phyloP scores from a whole-genome alignment of 495 filamentous ascomycete genomes.

The Lineolata rhizophorae region DNA sequence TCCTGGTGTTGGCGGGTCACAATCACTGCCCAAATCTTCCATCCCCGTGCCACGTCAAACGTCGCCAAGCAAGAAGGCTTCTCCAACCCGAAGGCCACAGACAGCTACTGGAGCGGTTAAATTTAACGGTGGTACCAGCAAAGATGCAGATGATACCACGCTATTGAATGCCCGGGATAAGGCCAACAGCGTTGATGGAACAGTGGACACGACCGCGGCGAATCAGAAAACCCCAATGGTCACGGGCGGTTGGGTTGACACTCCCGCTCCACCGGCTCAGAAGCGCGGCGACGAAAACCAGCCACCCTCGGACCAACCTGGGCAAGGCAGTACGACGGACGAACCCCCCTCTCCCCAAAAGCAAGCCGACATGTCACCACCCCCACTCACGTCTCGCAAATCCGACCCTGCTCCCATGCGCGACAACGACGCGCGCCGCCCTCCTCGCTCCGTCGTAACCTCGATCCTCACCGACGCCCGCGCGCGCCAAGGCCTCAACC shows the following conservation, averaged over 20 bases:
- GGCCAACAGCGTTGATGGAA: no score
- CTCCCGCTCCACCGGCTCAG: slow-evolving; percentile 8
- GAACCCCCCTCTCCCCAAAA: slow-evolving; percentile 1
- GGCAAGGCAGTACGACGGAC: neutral
- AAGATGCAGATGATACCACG: no score
- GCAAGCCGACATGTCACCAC: slow-evolving; percentile 1
- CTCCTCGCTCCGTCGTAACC: slow-evolving; percentile 16
- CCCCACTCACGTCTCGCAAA: neutral
- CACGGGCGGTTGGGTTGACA: slow-evolving; percentile 26
- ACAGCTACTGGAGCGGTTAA: no score
- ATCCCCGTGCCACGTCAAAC: no score
- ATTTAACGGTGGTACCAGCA: no score
- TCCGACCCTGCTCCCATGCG: neutral
- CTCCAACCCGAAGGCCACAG: no score
- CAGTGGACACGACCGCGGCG: no score
- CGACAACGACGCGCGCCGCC: slow-evolving; percentile 1
- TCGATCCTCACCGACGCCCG: slow-evolving; percentile 31
- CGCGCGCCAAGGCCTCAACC: slow-evolving; percentile 5
- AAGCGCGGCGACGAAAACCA: slow-evolving; percentile 1
- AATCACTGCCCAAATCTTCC: no score
- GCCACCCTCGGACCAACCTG: no score
- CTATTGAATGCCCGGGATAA: no score
- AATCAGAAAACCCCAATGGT: slow-evolving; percentile 21
- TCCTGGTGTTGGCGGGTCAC: no score
- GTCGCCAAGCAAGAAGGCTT: no score